Base-by-base conservation (phyloP, 352 stramenopile genomes). In the Globisporangium carolinianum region DNA sequence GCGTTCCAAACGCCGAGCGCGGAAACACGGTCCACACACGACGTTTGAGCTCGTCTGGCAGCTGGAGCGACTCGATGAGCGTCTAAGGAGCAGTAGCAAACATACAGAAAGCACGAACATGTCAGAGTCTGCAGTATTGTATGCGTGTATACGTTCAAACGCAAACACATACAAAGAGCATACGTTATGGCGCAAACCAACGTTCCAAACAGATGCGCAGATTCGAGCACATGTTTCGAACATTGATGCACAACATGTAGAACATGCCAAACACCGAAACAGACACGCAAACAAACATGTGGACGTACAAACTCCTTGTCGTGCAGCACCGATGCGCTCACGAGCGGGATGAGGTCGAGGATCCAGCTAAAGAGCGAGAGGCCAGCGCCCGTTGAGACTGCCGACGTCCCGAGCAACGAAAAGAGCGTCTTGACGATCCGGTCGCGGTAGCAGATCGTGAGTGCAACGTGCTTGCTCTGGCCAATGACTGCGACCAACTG, bases 341-440 rank as follows among this genome's bases (percentile, higher is more conserved):
- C 69, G 47, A 88, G 65, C 14, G 83, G 83, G 61, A 95, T 86
- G 57, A 95, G 65, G 63, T 95, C 85, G 49, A 95, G 56, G 53
- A 93, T 93, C 85, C 85, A 95, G 57, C 76, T 87, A 55, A 95
- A 95, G 6, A 95, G 76, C 37, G 85, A 89, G 9, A 90, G 53
- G 1, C 85, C 83, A 0, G 73, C 66, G 38, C 72, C 83, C 43
- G 65, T 73, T 12, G 71, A 77, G 15, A 88, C 75, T 36, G 70
- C 66, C n/a, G 82, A 83, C 3, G 83, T 93, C 9, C 76, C 73
- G 14, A 95, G 68, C 11, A 93, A 61, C 38, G 79, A 76, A 58
- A 94, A 92, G 9, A 95, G 68, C 18, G 84, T 79, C 58, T 91
- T 91, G 10, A 88, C 80, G 38, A 95, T 93, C 17, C 85, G 79